Evolutionary conservation across 2,329 filamentous ascomycete species (phyloP), one percentile per base, ranked within the genome.

Genomic region (Trichoderma sp.): DNA sequence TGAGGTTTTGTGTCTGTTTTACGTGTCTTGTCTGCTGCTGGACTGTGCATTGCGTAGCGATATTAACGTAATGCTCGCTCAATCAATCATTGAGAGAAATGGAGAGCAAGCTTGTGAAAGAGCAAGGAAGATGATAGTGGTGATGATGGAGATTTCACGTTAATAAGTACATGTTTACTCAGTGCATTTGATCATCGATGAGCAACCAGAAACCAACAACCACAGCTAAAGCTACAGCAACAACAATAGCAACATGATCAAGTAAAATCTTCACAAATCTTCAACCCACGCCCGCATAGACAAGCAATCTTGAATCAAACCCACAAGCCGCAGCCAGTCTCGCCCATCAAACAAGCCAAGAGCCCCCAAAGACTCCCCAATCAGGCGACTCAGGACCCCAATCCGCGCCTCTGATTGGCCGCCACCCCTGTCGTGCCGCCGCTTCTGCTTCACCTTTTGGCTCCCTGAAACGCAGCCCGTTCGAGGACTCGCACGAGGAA

Each of bases 401-500:
- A 63, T 70, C n/a, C 32, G 15, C 36, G 21, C 58, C 66, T 39
- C 30, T 72, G 66, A 72, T 72, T 72, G 71, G 71, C 60, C 51
- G 18, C 34, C 18, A 7, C n/a, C 66, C 60, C 57, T 65, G 65
- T 51, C 39, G 4, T 21, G 53, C 15, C 60, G 60, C 51, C 60
- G 71, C 66, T 60, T 70, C 53, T 72, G 71, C 71, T 60, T 72
- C 71, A 72, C 60, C 66, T 70, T 61, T 15, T 56, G 18, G n/a
- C 36, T 67, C 43, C 66, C 71, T 72, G 71, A 72, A 72, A 72
- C 71, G 58, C 56, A 24, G 64, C 66, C 60, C 32, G 71, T 72
- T 67, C 56, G 60, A 70, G 58, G 53, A 47, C 18, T 47, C 43
- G 43, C 43, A 47, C 43, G 43, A 47, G 36, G 43, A 47, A 47